These are phyloP conservation scores for Colletotrichum eremochloae DNA, from an alignment of 2,329 filamentous ascomycete genomes.

Conservation along the genomic window DNA sequence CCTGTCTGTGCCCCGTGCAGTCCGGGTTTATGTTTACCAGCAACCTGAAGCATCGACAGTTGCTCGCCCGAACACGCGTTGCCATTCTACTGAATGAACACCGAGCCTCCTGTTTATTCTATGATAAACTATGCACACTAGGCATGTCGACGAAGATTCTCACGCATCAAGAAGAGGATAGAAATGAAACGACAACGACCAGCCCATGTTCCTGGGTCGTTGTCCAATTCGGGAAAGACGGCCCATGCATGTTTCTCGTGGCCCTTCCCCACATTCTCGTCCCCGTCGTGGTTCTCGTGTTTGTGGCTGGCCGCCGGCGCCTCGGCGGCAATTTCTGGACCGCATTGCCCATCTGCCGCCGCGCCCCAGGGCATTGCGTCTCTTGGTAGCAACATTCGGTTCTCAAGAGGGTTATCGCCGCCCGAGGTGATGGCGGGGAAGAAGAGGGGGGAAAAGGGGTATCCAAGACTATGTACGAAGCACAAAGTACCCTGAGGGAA, in stretches of 20 bases:
- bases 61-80: constrained; percentile 14
- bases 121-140: not conserved
- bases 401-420: not conserved
- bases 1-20: constrained; percentile 26
- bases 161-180: not conserved
- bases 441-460: not conserved
- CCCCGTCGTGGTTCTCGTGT: constrained; percentile 6
- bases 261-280: not conserved
- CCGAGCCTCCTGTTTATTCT: not conserved
- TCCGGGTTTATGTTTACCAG: not conserved
- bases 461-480: not conserved
- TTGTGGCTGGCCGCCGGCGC: constrained; percentile 12
- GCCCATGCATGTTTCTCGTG: constrained; percentile 1
- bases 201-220: not conserved
- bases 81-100: constrained; percentile 3
- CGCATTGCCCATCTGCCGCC: not conserved
- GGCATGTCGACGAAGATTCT: constrained; percentile 1
- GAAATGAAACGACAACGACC: constrained; percentile 2
- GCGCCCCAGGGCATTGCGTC: not conserved
- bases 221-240: not conserved
- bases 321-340: constrained; percentile 18
- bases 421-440: not conserved
- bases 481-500: not conserved
- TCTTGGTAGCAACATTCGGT: not conserved
- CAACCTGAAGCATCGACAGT: not conserved